A percentile compares a stretch with the other conserved stretches of the same genome.
Evolutionary conservation across 805 yeast species (phyloP).

Genomic region (Candida mattraensis): DNA sequence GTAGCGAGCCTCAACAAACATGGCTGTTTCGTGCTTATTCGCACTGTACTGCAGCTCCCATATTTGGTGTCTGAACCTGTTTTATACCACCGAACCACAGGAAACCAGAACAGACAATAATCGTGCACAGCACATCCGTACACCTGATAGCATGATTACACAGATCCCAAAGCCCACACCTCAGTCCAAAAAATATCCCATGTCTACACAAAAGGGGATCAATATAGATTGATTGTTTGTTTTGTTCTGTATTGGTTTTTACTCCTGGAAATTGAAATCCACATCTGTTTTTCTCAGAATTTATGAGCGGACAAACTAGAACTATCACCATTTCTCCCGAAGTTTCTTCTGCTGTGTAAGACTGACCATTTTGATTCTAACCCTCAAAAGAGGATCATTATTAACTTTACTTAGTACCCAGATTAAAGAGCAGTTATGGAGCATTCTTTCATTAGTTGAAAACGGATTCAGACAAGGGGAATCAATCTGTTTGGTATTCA

Average conservation of each 20-base stretch:
- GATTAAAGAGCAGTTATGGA: conserved; percentile 15
- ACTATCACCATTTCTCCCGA: conserved; percentile 17
- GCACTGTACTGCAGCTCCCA: neutral
- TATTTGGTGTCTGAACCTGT: too few relatives aligned
- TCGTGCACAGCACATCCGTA: conserved; percentile 7
- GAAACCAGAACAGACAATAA: conserved; percentile 13
- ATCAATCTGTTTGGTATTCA: conserved; percentile 18
- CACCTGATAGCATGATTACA: conserved; percentile 9
- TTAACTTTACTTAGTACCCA: conserved; percentile 6
- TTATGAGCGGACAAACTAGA: conserved; percentile 6
- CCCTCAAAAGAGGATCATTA: neutral
- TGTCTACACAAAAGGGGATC: too few relatives aligned
- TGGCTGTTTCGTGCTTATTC: neutral
- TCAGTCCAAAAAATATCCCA: neutral
- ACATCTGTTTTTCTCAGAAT: conserved; percentile 1
- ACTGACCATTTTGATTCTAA: conserved; percentile 2
- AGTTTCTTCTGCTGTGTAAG: conserved; percentile 17
- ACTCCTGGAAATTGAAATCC: neutral
- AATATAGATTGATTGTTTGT: too few relatives aligned
- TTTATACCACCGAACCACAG: too few relatives aligned
- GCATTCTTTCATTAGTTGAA: conserved; percentile 23
- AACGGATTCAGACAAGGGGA: conserved; percentile 30
- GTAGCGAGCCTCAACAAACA: conserved; percentile 2
- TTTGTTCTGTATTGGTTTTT: neutral
- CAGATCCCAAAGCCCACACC: neutral